Evolutionary conservation across 2,329 filamentous ascomycete genomes (phyloP).

Genomic region (Plenodomus tracheiphilus): DNA sequence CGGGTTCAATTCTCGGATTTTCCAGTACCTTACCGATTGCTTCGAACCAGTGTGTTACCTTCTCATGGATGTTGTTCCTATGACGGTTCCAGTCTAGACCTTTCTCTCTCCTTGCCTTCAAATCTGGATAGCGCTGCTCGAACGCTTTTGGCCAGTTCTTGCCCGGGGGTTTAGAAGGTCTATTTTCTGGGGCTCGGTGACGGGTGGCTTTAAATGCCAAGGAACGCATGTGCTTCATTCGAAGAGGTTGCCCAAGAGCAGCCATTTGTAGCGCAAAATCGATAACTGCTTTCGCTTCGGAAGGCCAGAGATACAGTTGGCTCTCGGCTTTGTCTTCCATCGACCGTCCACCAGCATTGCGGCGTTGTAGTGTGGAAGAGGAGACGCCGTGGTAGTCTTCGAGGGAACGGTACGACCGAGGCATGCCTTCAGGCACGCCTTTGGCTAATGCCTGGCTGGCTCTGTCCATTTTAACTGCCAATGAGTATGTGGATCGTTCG

Average conservation of each 20-base stretch:
- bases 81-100: slow-evolving; percentile 10
- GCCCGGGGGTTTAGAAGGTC: slow-evolving; percentile 15
- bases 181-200: slow-evolving; percentile 9
- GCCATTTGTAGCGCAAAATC: slow-evolving; percentile 19
- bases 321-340: slow-evolving; percentile 30
- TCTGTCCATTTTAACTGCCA: too few species aligned
- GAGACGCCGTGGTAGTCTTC: too few species aligned
- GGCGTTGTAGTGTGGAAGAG: slow-evolving; percentile 5
- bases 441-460: too few species aligned
- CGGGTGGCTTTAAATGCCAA: slow-evolving; percentile 17
- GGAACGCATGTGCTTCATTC: slow-evolving; percentile 20
- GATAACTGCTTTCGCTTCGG: slow-evolving; percentile 33
- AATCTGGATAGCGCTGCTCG: slow-evolving; percentile 6
- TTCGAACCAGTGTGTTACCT: slow-evolving; percentile 21
- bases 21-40: slow-evolving; percentile 7
- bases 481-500: too few species aligned
- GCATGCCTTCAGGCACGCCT: too few species aligned
- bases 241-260: slow-evolving; percentile 18
- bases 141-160: slow-evolving; percentile 6
- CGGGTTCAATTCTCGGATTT: not conserved
- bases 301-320: slow-evolving; percentile 16
- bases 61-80: slow-evolving; percentile 12
- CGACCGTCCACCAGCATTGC: slow-evolving; percentile 24
- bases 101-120: slow-evolving; percentile 8
- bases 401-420: too few species aligned